These are phyloP conservation scores for Panicum miliaceum DNA, from an alignment of 176 grass and related monocot genomes.

Conservation along the genomic window DNA sequence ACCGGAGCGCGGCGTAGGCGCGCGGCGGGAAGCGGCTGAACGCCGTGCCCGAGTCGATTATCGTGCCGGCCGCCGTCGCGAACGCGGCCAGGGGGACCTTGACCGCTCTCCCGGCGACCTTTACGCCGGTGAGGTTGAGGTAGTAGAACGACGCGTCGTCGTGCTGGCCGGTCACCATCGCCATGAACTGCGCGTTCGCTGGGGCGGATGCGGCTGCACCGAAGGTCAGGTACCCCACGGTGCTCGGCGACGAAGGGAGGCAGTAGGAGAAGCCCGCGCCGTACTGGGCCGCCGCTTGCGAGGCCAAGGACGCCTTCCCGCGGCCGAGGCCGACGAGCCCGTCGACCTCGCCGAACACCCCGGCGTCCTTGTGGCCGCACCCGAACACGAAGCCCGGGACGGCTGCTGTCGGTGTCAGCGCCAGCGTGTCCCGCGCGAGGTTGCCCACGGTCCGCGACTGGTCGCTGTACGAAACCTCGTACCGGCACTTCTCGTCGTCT, in stretches of 20 bases:
- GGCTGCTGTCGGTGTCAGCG: conserved; percentile 23
- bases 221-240: conserved; percentile 57
- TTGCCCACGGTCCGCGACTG: conserved; percentile 47
- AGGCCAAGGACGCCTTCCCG: conserved; percentile 50
- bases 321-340: conserved; percentile 74
- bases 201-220: not conserved
- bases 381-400: conserved; percentile 73
- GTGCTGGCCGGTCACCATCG: conserved; percentile 24
- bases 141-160: conserved; percentile 57
- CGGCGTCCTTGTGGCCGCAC: conserved; percentile 54
- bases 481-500: conserved; percentile 36
- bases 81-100: conserved; percentile 38
- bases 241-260: conserved; percentile 61
- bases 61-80: conserved; percentile 44
- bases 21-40: conserved; percentile 58
- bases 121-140: conserved; percentile 51
- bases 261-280: conserved; percentile 78
- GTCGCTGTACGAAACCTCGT: conserved; percentile 61
- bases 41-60: conserved; percentile 50
- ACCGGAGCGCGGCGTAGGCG: conserved; percentile 55
- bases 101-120: conserved; percentile 49
- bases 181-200: conserved; percentile 52
- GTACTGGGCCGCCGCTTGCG: conserved; percentile 49
- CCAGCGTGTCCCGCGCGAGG: conserved; percentile 65
- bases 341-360: conserved; percentile 52